Percentiles rank a stretch among this genome's conserved stretches.
These are phyloP conservation scores for Fomes fomentarius DNA, from an alignment of 1,284 basidiomycete genomes.

Conservation along the genomic window DNA sequence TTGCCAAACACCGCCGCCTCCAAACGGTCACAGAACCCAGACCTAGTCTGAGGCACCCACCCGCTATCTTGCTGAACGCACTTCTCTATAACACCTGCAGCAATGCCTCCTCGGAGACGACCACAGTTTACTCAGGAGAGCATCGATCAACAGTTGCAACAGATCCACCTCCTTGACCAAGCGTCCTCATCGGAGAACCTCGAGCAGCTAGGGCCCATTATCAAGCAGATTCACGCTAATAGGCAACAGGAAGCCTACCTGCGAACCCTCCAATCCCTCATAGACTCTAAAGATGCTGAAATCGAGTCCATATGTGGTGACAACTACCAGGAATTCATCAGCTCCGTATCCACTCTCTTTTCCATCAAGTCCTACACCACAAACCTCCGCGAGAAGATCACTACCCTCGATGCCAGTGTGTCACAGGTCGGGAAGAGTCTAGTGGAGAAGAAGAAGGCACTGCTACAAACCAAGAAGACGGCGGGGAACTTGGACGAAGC, in stretches of 20 bases:
- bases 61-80: not conserved
- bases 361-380: constrained; percentile 90
- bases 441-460: constrained; percentile 88
- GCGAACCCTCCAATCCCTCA: constrained; percentile 82
- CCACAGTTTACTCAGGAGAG: constrained; percentile 77
- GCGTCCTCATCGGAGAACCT: constrained; percentile 89
- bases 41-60: no score
- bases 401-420: constrained; percentile 70
- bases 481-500: constrained; percentile 94
- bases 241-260: constrained; percentile 93
- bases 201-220: constrained; percentile 90
- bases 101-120: constrained; percentile 74
- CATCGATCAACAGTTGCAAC: constrained; percentile 84
- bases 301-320: constrained; percentile 95
- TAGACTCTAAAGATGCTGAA: constrained; percentile 92
- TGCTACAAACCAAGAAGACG: constrained; percentile 91
- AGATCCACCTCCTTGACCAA: constrained; percentile 85
- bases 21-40: constrained; percentile 10
- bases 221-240: constrained; percentile 91
- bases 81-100: not conserved
- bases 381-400: constrained; percentile 80
- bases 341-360: constrained; percentile 93
- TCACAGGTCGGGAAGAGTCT: constrained; percentile 81
- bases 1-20: constrained; percentile 27
- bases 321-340: constrained; percentile 98